Percentiles rank a stretch among this genome's conserved stretches.
These are phyloP conservation scores for Chlorella sp. DNA, from an alignment of 139 green algal genomes.

Conservation along the genomic window DNA sequence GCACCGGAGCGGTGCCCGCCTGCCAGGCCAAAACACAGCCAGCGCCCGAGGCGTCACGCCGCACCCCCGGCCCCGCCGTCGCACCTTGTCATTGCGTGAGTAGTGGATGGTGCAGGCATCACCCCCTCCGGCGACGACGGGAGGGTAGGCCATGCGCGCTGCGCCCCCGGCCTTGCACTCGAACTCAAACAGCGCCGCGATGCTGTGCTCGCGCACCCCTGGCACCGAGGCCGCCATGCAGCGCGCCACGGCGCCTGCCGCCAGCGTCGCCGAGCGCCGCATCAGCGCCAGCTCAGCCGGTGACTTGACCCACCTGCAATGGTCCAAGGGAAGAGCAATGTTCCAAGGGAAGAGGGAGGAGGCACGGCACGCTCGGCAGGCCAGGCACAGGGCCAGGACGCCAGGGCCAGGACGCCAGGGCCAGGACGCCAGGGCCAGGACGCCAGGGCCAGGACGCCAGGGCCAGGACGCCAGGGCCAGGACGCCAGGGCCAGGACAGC, in stretches of 20 bases:
- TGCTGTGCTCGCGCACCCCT: constrained; percentile 56
- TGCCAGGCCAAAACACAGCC: neutral
- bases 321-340: too few relatives aligned
- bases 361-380: neutral
- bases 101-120: constrained; percentile 90
- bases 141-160: constrained; percentile 73
- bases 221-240: constrained; percentile 59
- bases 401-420: too few relatives aligned
- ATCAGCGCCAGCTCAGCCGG: constrained; percentile 66
- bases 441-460: too few relatives aligned
- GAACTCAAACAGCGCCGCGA: constrained; percentile 76
- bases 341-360: neutral
- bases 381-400: too few relatives aligned
- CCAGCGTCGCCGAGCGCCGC: constrained; percentile 50
- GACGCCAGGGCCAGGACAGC: too few relatives aligned
- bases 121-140: constrained; percentile 67
- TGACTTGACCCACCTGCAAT: constrained; percentile 71
- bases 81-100: constrained; percentile 79
- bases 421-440: too few relatives aligned
- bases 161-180: constrained; percentile 61
- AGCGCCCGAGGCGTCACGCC: neutral
- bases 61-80: too few relatives aligned
- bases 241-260: constrained; percentile 48
- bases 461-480: too few relatives aligned
- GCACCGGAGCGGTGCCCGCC: too few relatives aligned